Evolutionary conservation across 1,284 basidiomycete genomes (phyloP).

Genomic region (Trametes hirsuta): DNA sequence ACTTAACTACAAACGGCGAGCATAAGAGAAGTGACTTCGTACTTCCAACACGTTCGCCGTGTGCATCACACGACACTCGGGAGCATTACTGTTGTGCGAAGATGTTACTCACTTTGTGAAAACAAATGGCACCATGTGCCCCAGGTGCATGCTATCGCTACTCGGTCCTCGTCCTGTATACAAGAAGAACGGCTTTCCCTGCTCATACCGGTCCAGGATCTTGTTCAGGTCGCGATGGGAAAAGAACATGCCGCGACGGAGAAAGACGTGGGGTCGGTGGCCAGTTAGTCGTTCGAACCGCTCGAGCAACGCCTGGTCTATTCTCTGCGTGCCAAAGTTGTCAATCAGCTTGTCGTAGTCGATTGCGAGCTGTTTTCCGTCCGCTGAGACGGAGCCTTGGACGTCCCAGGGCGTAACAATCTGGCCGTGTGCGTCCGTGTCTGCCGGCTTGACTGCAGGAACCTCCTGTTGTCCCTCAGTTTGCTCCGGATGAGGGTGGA

Average conservation of each 20-base stretch:
- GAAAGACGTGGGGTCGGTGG: conserved; percentile 86
- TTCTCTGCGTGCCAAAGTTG: conserved; percentile 90
- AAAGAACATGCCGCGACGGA: conserved; percentile 96
- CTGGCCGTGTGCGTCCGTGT: conserved; percentile 60
- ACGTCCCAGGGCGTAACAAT: conserved; percentile 99
- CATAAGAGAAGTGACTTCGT: too few species aligned
- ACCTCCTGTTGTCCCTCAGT: conserved; percentile 2
- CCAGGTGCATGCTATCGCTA: conserved; percentile 97
- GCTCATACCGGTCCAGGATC: conserved; percentile 95
- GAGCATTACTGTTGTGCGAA: too few species aligned
- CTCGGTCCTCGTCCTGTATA: conserved; percentile 98
- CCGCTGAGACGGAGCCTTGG: conserved; percentile 86
- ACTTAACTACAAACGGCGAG: too few species aligned
- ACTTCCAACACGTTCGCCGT: too few species aligned
- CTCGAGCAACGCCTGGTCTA: conserved; percentile 80
- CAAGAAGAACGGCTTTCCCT: conserved; percentile 96
- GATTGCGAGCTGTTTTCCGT: conserved; percentile 90
- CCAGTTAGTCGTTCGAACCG: conserved; percentile 95
- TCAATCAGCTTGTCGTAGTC: conserved; percentile 97
- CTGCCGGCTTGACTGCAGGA: conserved; percentile 39
- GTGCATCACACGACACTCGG: too few species aligned
- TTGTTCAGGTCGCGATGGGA: conserved; percentile 96
- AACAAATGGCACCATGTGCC: conserved; percentile 96
- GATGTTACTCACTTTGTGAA: conserved; percentile 84
- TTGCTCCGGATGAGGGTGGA: conserved; percentile 22